phyloP scores from a whole-genome alignment of 306 rosid species.

The apple (Malus domestica) region DNA sequence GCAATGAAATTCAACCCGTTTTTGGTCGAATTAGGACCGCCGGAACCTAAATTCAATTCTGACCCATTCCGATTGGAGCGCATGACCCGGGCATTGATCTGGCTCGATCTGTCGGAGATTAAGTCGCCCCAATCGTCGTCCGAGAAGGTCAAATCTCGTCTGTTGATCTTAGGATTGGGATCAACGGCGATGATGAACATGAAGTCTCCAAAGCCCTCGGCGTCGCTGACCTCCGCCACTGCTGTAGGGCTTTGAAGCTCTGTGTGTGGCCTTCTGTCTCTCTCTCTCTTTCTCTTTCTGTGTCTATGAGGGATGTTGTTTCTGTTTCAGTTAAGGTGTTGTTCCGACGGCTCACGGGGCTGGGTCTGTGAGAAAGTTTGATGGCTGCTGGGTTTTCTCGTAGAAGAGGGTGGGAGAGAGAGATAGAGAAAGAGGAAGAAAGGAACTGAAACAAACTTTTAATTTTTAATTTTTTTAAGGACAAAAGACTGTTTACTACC shows the following conservation, averaged over 20 bases:
- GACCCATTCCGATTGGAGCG: constrained; percentile 24
- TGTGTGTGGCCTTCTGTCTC: background rate
- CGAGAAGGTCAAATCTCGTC: background rate
- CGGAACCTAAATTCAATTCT: background rate
- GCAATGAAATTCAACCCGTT: background rate
- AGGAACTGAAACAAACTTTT: too few relatives aligned
- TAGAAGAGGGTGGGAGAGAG: too few relatives aligned
- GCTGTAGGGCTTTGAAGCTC: constrained; percentile 17
- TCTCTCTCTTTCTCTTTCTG: too few relatives aligned
- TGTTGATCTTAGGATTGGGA: constrained; percentile 13
- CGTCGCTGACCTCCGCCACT: constrained; percentile 70
- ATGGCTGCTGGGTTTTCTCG: too few relatives aligned
- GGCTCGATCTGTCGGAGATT: constrained; percentile 36
- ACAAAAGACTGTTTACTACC: too few relatives aligned
- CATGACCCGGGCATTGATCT: constrained; percentile 28
- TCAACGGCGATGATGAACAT: constrained; percentile 32
- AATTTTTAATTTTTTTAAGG: too few relatives aligned
- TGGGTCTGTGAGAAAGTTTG: too few relatives aligned
- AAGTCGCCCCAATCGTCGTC: constrained; percentile 58
- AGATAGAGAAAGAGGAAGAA: too few relatives aligned
- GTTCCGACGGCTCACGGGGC: too few relatives aligned
- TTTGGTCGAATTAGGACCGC: background rate
- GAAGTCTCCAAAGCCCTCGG: constrained; percentile 73
- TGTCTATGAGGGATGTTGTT: background rate
- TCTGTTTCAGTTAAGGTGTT: background rate